A percentile compares a stretch with the other conserved stretches of the same genome.
Evolutionary conservation across 1,284 basidiomycete genomes (phyloP).

Genomic region (Thecaphora thlaspeos): DNA sequence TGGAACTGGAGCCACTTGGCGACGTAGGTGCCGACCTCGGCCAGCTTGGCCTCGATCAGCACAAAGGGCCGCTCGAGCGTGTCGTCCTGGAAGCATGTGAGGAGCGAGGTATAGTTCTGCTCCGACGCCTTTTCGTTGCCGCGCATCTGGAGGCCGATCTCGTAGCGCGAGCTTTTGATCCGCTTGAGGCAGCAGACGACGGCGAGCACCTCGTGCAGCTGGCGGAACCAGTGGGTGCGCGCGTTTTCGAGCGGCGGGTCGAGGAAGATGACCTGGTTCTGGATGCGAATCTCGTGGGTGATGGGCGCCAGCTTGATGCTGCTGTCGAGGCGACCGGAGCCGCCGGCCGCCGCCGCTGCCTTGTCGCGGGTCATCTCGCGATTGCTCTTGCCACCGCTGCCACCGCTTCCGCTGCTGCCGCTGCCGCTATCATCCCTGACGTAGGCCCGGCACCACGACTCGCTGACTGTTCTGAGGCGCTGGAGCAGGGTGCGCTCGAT

Average conservation of each 20-base stretch:
- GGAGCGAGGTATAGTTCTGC: constrained; percentile 70
- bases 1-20: constrained; percentile 99
- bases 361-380: constrained; percentile 1
- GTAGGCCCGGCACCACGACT: constrained; percentile 85
- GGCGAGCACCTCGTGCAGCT: constrained; percentile 75
- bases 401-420: constrained; percentile 4
- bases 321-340: constrained; percentile 1
- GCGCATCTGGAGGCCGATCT: constrained; percentile 64
- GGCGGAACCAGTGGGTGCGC: constrained; percentile 83
- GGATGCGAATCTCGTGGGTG: constrained; percentile 92
- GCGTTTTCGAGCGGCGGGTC: constrained; percentile 96
- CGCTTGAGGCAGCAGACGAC: constrained; percentile 83
- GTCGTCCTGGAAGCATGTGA: constrained; percentile 71
- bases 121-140: constrained; percentile 22
- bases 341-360: constrained; percentile 8
- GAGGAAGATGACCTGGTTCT: constrained; percentile 96
- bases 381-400: constrained; percentile 3
- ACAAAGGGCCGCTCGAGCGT: constrained; percentile 79
- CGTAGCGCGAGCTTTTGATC: constrained; percentile 91
- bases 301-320: constrained; percentile 26
- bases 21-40: constrained; percentile 83
- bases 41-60: constrained; percentile 83
- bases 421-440: constrained; percentile 13
- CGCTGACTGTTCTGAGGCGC: constrained; percentile 75
- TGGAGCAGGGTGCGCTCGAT: constrained; percentile 81